These are phyloP conservation scores for Verticillium alfalfae DNA, from an alignment of 2,329 filamentous ascomycete genomes.

Conservation along the genomic window DNA sequence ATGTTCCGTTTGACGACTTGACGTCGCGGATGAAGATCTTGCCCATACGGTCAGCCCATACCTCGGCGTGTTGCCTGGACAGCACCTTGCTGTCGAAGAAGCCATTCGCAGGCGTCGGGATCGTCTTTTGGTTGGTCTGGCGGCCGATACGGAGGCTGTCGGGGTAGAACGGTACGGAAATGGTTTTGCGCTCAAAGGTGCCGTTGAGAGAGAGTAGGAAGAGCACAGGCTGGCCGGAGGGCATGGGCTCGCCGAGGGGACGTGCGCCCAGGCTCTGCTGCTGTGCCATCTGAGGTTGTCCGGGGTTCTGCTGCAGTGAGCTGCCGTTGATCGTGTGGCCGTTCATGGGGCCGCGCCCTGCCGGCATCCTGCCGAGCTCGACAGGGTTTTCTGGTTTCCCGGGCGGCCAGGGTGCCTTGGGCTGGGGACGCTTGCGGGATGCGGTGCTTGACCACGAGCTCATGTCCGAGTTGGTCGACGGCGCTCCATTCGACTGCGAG, in stretches of 20 bases:
- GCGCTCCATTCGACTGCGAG: constrained; percentile 57
- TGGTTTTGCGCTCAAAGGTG: constrained; percentile 95
- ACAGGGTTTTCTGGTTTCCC: constrained; percentile 40
- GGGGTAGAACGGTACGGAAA: constrained; percentile 87
- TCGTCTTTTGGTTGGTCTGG: constrained; percentile 94
- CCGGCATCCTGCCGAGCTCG: constrained; percentile 41
- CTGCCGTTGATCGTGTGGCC: constrained; percentile 18
- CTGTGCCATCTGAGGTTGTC: constrained; percentile 28
- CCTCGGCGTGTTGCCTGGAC: constrained; percentile 91
- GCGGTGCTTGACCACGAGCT: constrained; percentile 46
- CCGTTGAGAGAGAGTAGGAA: constrained; percentile 88
- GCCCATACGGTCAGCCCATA: constrained; percentile 79
- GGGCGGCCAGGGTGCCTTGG: constrained; percentile 44
- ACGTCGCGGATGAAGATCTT: constrained; percentile 96
- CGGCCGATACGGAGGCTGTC: constrained; percentile 91
- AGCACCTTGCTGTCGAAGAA: constrained; percentile 98
- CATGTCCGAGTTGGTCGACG: constrained; percentile 39
- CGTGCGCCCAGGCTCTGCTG: constrained; percentile 50
- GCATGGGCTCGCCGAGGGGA: constrained; percentile 56
- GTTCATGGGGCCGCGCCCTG: constrained; percentile 23
- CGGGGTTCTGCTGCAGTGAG: constrained; percentile 28
- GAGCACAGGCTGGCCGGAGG: constrained; percentile 69
- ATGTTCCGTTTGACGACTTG: constrained; percentile 97
- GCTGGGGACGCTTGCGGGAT: constrained; percentile 45
- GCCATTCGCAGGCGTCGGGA: constrained; percentile 84